Conservation (phyloP, 371 early-diverging fungal species). For the Paraphysoderma sedebokerense region DNA sequence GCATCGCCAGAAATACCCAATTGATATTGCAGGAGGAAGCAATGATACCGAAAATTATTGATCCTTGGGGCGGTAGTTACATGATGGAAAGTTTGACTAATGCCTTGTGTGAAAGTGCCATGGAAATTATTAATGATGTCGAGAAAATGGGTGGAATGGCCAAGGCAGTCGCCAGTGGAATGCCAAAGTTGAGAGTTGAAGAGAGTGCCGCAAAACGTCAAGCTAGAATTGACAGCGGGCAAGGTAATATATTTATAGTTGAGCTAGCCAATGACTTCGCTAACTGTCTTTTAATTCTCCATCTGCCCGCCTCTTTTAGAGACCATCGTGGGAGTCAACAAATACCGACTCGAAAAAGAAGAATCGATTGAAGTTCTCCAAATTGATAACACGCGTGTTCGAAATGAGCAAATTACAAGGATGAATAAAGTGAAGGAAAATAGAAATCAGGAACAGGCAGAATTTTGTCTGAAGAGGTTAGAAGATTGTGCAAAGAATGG, state of each 20-base stretch:
- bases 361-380: constrained; percentile 50
- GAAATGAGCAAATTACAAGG: constrained; percentile 40
- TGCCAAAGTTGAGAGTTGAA: constrained; percentile 72
- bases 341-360: constrained; percentile 49
- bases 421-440: constrained; percentile 27
- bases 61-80: constrained; percentile 80
- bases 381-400: constrained; percentile 57
- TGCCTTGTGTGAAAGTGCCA: constrained; percentile 45
- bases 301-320: constrained; percentile 18
- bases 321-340: constrained; percentile 74
- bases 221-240: constrained; percentile 62
- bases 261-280: too few species aligned
- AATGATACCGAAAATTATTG: constrained; percentile 58
- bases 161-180: constrained; percentile 66
- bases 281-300: neutral
- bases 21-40: constrained; percentile 71
- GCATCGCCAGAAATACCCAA: constrained; percentile 77
- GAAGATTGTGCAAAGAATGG: constrained; percentile 40
- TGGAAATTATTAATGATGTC: constrained; percentile 47
- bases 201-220: constrained; percentile 70
- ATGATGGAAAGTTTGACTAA: constrained; percentile 78
- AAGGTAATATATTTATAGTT: too few species aligned
- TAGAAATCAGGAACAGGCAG: constrained; percentile 27
- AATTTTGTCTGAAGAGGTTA: constrained; percentile 32
- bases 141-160: constrained; percentile 78